Evolutionary conservation across 345 rosid species (phyloP), one percentile per base, ranked within the genome.

Genomic region (Citrus australasica): DNA sequence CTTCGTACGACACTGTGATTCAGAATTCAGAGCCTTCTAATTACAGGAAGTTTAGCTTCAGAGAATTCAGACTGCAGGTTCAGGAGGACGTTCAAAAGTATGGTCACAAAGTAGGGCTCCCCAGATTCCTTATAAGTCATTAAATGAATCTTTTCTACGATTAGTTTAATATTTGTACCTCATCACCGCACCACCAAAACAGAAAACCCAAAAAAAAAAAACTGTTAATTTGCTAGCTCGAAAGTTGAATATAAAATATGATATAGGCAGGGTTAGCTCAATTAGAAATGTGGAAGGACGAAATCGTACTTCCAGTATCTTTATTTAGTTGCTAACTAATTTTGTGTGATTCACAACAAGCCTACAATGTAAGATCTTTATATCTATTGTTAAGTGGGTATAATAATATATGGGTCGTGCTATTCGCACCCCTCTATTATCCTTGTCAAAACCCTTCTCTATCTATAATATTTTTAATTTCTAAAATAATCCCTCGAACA

Each of bases 51-150:
- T 96, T 94, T 74, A 94, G 88, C 85, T 96, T 96, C 63, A 67
- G 89, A 81, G 90, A 94, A 60, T 96, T 85, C 69, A 87, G 93
- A 79, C 86, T 83, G 67, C 90, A 94, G 82, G 97, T 96, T 38
- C 95, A 91, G 75, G 89, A 88, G 1, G 99, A 96, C 85, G 99
- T 94, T 32, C 82, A 86, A 68, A 80, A 76, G n/a, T 76, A 89
- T 56, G 99, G 99, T 27, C 82, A 74, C 68, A 96, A 96, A 85
- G 87, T 96, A 74, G 99, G 99, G 7, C 98, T 96, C 65, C 88
- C 92, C 27, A 83, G 93, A 79, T 93, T 93, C 85, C 89, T 88
- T 85, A 67, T 80, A 37, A 28, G 48, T 37, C 42, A 73, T 4
- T 38, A 7, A 22, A 59, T 42, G 25, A 21, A 64, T 27, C 27